Evolutionary conservation across 352 stramenopile genomes (phyloP), one percentile per base, ranked within the genome.

Genomic region (Phytophthora pistaciae): DNA sequence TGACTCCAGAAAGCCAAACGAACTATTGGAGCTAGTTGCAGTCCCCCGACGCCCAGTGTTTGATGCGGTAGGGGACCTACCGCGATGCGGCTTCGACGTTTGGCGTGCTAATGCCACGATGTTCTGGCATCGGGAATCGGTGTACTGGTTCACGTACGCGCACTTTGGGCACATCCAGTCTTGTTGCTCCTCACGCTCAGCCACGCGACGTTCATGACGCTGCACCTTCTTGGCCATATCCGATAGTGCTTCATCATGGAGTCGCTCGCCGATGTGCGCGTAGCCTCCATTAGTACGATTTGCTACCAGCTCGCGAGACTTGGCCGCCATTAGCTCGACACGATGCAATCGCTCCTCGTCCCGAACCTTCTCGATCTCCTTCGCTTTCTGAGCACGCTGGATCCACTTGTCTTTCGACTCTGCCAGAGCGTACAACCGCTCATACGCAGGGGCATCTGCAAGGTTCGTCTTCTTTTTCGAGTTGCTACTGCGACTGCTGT

Each of bases 131-230:
- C 77, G 70, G 25, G 74, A 72, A 60, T 94, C 80, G 33, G 55
- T 77, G 65, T 83, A 60, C 25, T 85, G 75, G 72, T 95, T 95
- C 38, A 85, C 63, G 56, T 78, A 87, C 1, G 86, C 83, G 59
- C 88, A 95, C 64, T 92, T 92, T 18, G 86, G 83, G 25, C 88
- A 95, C 76, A 91, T 94, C 88, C 88, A 95, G 72, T 91, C 75
- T 56, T 88, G 69, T 50, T 91, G 58, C 6, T 84, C 57, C 38
- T 89, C 82, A 6, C 75, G 72, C 36, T 91, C 83, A 8, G 55
- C 44, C 20, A 69, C 75, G 8, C 79, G 82, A 31, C 79, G 81
- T 18, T 87, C 79, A 5, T 77, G 58, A 1, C 82, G 69, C 54
- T 85, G 77, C 57, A 87, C 70, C 52, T 88, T 90, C 66, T 90